Percentiles rank a stretch among this genome's conserved stretches.
phyloP scores from a whole-genome alignment of 805 yeast genomes.

The Candida silvicultrix region DNA sequence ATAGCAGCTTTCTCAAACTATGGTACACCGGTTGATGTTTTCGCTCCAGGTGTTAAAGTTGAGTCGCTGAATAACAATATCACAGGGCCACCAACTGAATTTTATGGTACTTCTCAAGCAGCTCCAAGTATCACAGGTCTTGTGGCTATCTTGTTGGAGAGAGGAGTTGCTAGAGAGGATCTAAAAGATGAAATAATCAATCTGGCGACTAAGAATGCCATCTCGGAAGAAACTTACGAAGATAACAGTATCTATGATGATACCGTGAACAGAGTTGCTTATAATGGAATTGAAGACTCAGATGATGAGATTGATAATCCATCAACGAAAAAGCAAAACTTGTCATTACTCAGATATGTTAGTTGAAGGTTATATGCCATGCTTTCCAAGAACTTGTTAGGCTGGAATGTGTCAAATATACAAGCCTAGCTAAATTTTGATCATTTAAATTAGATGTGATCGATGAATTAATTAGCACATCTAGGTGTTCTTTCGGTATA shows the following conservation, averaged over 20 bases:
- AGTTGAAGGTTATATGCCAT: too few relatives aligned
- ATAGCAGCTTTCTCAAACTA: slow-evolving; percentile 75
- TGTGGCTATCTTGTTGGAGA: slow-evolving; percentile 44
- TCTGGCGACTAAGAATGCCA: slow-evolving; percentile 34
- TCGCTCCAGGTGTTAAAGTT: slow-evolving; percentile 70
- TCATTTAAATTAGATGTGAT: too few relatives aligned
- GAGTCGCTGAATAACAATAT: slow-evolving; percentile 38
- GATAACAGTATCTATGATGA: slow-evolving; percentile 23
- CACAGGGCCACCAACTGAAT: slow-evolving; percentile 12
- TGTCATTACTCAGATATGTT: not conserved
- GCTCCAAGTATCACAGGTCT: slow-evolving; percentile 62
- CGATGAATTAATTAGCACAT: too few relatives aligned
- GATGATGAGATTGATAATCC: not conserved
- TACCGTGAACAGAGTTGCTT: slow-evolving; percentile 51
- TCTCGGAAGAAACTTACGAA: slow-evolving; percentile 27
- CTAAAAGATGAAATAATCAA: slow-evolving; percentile 35
- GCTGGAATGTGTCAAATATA: too few relatives aligned
- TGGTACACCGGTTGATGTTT: slow-evolving; percentile 80
- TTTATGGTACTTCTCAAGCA: slow-evolving; percentile 75
- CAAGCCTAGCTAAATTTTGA: too few relatives aligned
- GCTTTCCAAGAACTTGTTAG: too few relatives aligned
- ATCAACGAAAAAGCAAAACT: not conserved
- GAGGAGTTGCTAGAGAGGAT: slow-evolving; percentile 35
- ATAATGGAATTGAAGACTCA: slow-evolving; percentile 19
- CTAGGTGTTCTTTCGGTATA: too few relatives aligned